Conservation (phyloP, 1,139 yeast species). For the Citeromyces siamensis region DNA sequence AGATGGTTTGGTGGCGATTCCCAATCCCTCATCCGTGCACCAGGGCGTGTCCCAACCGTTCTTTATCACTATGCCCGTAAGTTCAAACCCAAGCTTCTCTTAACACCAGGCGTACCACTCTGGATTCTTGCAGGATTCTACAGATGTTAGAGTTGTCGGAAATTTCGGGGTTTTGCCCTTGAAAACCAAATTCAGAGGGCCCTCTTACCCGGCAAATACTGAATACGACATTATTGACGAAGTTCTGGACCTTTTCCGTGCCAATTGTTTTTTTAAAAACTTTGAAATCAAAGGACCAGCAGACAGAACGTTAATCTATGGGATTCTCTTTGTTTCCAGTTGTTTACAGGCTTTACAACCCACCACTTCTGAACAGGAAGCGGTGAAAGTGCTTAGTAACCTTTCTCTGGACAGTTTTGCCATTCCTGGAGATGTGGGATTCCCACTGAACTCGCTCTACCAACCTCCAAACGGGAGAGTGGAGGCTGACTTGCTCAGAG, state of each 20-base stretch:
- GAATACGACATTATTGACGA: constrained; percentile 93
- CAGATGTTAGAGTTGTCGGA: constrained; percentile 34
- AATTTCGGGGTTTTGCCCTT: constrained; percentile 77
- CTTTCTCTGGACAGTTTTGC: constrained; percentile 80
- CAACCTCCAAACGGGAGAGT: constrained; percentile 61
- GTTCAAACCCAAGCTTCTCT: background rate
- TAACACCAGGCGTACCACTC: constrained; percentile 66
- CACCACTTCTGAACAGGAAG: constrained; percentile 43
- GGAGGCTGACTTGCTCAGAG: constrained; percentile 69
- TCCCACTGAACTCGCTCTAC: constrained; percentile 81
- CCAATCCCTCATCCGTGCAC: too few species aligned
- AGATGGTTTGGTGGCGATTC: too few species aligned
- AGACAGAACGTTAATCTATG: constrained; percentile 89
- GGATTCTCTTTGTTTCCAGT: constrained; percentile 83
- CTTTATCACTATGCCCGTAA: background rate
- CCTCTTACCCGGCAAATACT: constrained; percentile 70
- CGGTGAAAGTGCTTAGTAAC: constrained; percentile 63
- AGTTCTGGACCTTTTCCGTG: constrained; percentile 80
- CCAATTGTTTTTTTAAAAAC: constrained; percentile 91
- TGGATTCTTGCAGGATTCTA: constrained; percentile 61
- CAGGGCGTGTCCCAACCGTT: too few species aligned
- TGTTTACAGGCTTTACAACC: constrained; percentile 53
- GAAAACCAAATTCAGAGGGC: constrained; percentile 79
- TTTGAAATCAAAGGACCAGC: constrained; percentile 95
- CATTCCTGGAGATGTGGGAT: constrained; percentile 91